Percentiles rank a stretch among this genome's conserved stretches.
phyloP scores from a whole-genome alignment of 2,329 filamentous ascomycete genomes.

The Scopulariopsis brevicaulis region DNA sequence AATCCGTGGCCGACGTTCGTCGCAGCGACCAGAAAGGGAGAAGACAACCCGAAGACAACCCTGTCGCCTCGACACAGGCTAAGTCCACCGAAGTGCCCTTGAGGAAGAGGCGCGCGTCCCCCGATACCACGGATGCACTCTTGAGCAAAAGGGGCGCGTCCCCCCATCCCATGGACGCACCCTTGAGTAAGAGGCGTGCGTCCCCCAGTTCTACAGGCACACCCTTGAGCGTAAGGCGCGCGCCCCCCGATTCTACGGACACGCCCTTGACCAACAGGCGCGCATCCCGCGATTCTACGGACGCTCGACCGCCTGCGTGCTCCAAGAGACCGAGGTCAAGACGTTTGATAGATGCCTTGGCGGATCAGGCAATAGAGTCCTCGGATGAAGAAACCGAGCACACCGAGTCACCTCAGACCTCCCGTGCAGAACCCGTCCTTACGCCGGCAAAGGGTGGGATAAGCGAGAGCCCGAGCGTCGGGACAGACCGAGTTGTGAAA shows the following conservation, averaged over 20 bases:
- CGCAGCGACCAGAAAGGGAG: not conserved
- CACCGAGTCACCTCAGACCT: not conserved
- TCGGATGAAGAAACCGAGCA: slow-evolving; percentile 7
- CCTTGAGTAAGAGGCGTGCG: not conserved
- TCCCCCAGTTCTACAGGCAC: not conserved
- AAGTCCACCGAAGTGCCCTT: not conserved
- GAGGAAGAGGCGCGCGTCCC: not conserved
- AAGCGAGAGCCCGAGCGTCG: not conserved
- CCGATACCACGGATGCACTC: not conserved
- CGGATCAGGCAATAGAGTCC: slow-evolving; percentile 24
- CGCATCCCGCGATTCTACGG: not conserved
- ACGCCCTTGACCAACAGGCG: too few relatives aligned
- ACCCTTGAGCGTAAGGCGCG: too few relatives aligned
- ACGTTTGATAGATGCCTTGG: slow-evolving; percentile 29
- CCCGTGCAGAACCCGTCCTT: not conserved
- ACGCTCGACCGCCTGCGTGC: not conserved
- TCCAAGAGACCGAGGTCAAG: not conserved
- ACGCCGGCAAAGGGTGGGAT: not conserved
- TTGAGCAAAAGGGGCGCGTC: too few relatives aligned
- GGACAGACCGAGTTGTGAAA: slow-evolving; percentile 7
- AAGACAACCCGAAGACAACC: not conserved
- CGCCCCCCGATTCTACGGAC: too few relatives aligned
- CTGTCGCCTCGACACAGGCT: not conserved
- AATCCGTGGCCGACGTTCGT: not conserved
- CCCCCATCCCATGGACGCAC: too few relatives aligned